Conservation (phyloP, 2,329 filamentous ascomycete genomes). For the Xylariaceae sp. region DNA sequence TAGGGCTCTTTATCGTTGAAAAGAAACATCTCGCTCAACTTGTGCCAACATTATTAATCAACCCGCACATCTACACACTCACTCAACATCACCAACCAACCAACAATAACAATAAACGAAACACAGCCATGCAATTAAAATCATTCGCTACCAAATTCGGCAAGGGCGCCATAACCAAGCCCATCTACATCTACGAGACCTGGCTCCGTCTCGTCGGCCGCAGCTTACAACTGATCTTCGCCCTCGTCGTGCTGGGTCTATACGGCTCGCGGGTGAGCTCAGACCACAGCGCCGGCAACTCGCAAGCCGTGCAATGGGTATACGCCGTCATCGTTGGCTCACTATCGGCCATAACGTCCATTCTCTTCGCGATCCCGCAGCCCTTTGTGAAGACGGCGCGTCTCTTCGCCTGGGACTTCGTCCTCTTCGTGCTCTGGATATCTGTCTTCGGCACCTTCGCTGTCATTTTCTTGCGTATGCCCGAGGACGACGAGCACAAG, state of each 20-base stretch:
- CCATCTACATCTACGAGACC: conserved; percentile 53
- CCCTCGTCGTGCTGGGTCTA: conserved; percentile 71
- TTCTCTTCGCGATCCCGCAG: conserved; percentile 49
- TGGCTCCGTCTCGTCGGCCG: conserved; percentile 62
- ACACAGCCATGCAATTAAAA: conserved; percentile 32
- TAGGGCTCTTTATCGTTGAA: not conserved
- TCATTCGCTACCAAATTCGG: conserved; percentile 40
- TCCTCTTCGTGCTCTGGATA: conserved; percentile 62
- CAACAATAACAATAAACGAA: not conserved
- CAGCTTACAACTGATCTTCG: conserved; percentile 73
- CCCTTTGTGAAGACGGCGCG: conserved; percentile 47
- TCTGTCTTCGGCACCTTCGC: conserved; percentile 76
- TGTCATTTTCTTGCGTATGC: conserved; percentile 69
- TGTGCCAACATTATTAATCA: not conserved
- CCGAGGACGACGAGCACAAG: conserved; percentile 49
- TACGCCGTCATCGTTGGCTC: conserved; percentile 68
- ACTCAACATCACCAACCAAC: not conserved
- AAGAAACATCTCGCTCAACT: not conserved
- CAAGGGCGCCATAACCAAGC: conserved; percentile 52
- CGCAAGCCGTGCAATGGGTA: conserved; percentile 64
- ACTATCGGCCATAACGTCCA: conserved; percentile 58
- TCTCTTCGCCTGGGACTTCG: conserved; percentile 53
- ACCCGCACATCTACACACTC: not conserved
- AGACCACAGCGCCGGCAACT: conserved; percentile 46
- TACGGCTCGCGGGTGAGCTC: conserved; percentile 68